These are phyloP conservation scores for Candida endomychidarum DNA, from an alignment of 805 yeast genomes.

Conservation along the genomic window DNA sequence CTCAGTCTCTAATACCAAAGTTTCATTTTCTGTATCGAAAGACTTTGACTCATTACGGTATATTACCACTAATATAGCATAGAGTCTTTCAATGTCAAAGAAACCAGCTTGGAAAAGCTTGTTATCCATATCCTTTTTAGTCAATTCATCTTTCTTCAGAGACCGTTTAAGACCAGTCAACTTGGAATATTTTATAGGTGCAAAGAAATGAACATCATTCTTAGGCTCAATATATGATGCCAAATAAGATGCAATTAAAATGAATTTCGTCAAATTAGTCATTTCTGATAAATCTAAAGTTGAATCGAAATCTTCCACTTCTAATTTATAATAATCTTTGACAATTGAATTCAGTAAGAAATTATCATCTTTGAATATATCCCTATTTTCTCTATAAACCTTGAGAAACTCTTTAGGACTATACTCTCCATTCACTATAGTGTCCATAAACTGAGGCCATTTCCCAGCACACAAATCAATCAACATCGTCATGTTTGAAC, in stretches of 20 bases:
- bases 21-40: constrained; percentile 20
- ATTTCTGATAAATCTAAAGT: constrained; percentile 41
- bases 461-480: constrained; percentile 28
- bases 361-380: constrained; percentile 30
- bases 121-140: constrained; percentile 52
- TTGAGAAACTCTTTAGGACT: constrained; percentile 30
- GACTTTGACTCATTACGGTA: constrained; percentile 44
- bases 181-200: constrained; percentile 48
- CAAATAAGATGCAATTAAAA: constrained; percentile 78
- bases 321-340: constrained; percentile 24
- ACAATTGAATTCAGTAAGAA: constrained; percentile 30
- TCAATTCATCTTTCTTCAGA: constrained; percentile 19
- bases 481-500: constrained; percentile 40
- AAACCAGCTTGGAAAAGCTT: constrained; percentile 67
- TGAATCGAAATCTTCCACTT: constrained; percentile 21
- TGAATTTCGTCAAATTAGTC: constrained; percentile 61
- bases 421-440: constrained; percentile 23
- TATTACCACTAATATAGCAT: constrained; percentile 77
- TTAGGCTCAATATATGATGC: constrained; percentile 76
- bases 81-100: constrained; percentile 74
- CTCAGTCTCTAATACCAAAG: constrained; percentile 25
- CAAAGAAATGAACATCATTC: constrained; percentile 67
- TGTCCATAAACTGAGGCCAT: constrained; percentile 36
- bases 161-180: constrained; percentile 34
- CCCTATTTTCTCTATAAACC: constrained; percentile 31